Conservation (phyloP, 352 stramenopile genomes). For the Pythium diclinum region DNA sequence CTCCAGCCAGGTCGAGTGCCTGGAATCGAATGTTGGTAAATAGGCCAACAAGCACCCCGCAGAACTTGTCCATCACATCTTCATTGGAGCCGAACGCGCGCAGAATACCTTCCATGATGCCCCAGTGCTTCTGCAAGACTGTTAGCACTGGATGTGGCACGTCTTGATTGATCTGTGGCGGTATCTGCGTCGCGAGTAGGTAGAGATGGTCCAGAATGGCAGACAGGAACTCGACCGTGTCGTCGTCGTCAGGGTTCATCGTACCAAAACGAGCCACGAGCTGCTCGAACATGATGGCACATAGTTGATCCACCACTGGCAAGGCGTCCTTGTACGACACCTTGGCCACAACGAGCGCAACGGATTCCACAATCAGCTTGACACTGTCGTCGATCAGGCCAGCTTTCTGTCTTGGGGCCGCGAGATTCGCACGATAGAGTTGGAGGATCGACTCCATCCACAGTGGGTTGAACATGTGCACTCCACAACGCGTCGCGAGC, state of each 20-base stretch:
- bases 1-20: slow-evolving; percentile 54
- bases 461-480: slow-evolving; percentile 55
- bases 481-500: slow-evolving; percentile 57
- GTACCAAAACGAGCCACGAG: slow-evolving; percentile 42
- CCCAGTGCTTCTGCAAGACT: slow-evolving; percentile 58
- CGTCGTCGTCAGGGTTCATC: slow-evolving; percentile 47
- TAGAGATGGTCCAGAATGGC: slow-evolving; percentile 60
- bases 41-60: slow-evolving; percentile 47
- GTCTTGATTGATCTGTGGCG: slow-evolving; percentile 62
- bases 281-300: slow-evolving; percentile 62
- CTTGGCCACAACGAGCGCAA: slow-evolving; percentile 58
- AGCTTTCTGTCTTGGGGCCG: slow-evolving; percentile 22
- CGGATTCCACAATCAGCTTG: slow-evolving; percentile 62
- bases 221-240: slow-evolving; percentile 48
- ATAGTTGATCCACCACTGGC: slow-evolving; percentile 60
- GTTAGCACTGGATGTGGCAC: slow-evolving; percentile 52
- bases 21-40: slow-evolving; percentile 63
- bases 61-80: slow-evolving; percentile 59
- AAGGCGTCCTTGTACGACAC: slow-evolving; percentile 68
- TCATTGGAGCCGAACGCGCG: slow-evolving; percentile 46
- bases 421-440: slow-evolving; percentile 51
- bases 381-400: slow-evolving; percentile 44
- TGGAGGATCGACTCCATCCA: slow-evolving; percentile 74
- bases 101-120: slow-evolving; percentile 48
- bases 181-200: slow-evolving; percentile 53